Conservation (phyloP, 495 filamentous ascomycete species). For the Aspergillus nidulans region DNA sequence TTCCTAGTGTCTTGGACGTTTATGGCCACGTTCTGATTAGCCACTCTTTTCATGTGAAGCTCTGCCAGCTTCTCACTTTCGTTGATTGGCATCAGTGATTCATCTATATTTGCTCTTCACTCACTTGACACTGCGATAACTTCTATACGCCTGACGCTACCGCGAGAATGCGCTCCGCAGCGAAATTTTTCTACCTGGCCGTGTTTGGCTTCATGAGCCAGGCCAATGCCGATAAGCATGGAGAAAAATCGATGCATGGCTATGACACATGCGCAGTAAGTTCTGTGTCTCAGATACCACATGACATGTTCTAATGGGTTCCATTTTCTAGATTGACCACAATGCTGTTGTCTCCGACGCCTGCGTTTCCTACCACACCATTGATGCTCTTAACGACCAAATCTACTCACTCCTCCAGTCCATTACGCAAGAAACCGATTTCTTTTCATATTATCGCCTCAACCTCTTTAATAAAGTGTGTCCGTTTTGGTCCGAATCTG, state of each 20-base stretch:
- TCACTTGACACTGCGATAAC: not conserved
- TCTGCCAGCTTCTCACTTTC: not conserved
- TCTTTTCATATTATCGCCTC: conserved; percentile 94
- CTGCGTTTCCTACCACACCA: conserved; percentile 84
- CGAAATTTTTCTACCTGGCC: conserved; percentile 69
- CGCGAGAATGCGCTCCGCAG: conserved; percentile 58
- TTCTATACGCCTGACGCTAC: not conserved
- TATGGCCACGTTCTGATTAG: not conserved
- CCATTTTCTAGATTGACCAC: conserved; percentile 56
- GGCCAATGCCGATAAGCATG: conserved; percentile 36
- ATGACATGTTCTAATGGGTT: not conserved
- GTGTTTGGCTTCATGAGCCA: conserved; percentile 67
- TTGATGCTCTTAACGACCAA: conserved; percentile 75
- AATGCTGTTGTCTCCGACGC: conserved; percentile 73
- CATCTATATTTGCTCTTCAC: not conserved
- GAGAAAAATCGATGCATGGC: conserved; percentile 4
- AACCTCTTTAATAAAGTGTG: conserved; percentile 96
- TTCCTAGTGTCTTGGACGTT: not conserved
- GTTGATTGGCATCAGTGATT: not conserved
- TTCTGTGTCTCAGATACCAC: not conserved
- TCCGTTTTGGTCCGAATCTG: conserved; percentile 92
- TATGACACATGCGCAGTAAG: conserved; percentile 64
- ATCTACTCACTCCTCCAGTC: conserved; percentile 76
- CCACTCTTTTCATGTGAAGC: conserved; percentile 11
- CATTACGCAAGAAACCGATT: conserved; percentile 83